Conservation (phyloP, 805 yeast genomes). For the Brettanomyces nanus region DNA sequence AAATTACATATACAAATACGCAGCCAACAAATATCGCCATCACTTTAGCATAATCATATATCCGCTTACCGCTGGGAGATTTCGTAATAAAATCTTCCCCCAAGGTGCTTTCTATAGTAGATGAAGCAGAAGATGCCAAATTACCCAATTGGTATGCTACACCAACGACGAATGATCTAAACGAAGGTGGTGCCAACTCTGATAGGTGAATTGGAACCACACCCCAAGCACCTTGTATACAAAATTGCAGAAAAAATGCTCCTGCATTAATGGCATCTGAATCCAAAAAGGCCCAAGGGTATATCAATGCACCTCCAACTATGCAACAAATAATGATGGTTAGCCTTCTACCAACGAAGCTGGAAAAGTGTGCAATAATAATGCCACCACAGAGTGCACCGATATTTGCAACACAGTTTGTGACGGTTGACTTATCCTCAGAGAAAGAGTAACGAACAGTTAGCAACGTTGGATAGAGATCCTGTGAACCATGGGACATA, state of each 20-base stretch:
- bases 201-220: slow-evolving; percentile 54
- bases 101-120: slow-evolving; percentile 57
- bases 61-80: slow-evolving; percentile 21
- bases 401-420: slow-evolving; percentile 47
- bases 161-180: slow-evolving; percentile 56
- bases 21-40: slow-evolving; percentile 64
- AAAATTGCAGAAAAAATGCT: slow-evolving; percentile 52
- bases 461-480: slow-evolving; percentile 49
- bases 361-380: slow-evolving; percentile 45
- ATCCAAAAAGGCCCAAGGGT: slow-evolving; percentile 52
- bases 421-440: slow-evolving; percentile 40
- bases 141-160: slow-evolving; percentile 62
- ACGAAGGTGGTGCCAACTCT: slow-evolving; percentile 55
- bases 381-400: slow-evolving; percentile 55
- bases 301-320: slow-evolving; percentile 51
- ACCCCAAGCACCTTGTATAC: slow-evolving; percentile 68
- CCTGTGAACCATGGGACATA: slow-evolving; percentile 58
- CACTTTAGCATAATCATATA: slow-evolving; percentile 47
- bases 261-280: slow-evolving; percentile 46
- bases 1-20: slow-evolving; percentile 44
- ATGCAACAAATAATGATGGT: slow-evolving; percentile 44
- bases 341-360: slow-evolving; percentile 48
- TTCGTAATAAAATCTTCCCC: slow-evolving; percentile 45
- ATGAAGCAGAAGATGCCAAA: slow-evolving; percentile 56
- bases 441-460: slow-evolving; percentile 37